These are phyloP conservation scores for Euphorbia peplus DNA, from an alignment of 345 rosid genomes.

Conservation along the genomic window DNA sequence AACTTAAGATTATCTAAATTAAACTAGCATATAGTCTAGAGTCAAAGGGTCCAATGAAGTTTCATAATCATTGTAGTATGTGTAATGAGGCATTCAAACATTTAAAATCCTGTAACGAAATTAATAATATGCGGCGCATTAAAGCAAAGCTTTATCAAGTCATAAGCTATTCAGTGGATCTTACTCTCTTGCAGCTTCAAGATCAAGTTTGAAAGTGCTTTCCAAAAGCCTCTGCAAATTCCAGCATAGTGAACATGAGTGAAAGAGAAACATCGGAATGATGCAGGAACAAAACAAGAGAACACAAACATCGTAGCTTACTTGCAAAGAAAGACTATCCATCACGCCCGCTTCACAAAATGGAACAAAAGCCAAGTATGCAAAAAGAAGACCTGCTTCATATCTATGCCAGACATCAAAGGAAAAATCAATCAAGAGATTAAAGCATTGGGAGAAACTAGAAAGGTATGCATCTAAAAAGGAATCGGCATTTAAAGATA, in stretches of 20 bases:
- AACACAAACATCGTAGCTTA: conserved; percentile 23
- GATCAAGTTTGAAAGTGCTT: conserved; percentile 83
- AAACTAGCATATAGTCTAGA: not conserved
- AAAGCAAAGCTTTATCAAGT: not conserved
- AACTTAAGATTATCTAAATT: not conserved
- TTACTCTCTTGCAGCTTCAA: conserved; percentile 90
- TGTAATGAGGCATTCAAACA: not conserved
- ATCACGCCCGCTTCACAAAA: conserved; percentile 79
- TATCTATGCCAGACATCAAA: conserved; percentile 47
- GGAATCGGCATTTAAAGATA: conserved; percentile 12
- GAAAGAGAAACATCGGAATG: not conserved
- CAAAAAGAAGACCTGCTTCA: conserved; percentile 91
- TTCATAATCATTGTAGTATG: not conserved
- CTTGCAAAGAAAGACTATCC: conserved; percentile 90
- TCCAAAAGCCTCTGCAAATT: conserved; percentile 82
- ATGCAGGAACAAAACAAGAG: conserved; percentile 4
- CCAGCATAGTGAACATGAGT: conserved; percentile 9
- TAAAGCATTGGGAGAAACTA: not conserved
- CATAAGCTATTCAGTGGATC: conserved; percentile 20
- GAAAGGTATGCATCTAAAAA: not conserved
- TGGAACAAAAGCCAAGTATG: conserved; percentile 91
- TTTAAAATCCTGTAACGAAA: not conserved
- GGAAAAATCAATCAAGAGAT: conserved; percentile 11
- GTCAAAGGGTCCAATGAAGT: not conserved
- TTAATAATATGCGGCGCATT: conserved; percentile 2